Base-by-base conservation (phyloP, 2,329 filamentous ascomycete genomes). In the Venturiaceae sp. region DNA sequence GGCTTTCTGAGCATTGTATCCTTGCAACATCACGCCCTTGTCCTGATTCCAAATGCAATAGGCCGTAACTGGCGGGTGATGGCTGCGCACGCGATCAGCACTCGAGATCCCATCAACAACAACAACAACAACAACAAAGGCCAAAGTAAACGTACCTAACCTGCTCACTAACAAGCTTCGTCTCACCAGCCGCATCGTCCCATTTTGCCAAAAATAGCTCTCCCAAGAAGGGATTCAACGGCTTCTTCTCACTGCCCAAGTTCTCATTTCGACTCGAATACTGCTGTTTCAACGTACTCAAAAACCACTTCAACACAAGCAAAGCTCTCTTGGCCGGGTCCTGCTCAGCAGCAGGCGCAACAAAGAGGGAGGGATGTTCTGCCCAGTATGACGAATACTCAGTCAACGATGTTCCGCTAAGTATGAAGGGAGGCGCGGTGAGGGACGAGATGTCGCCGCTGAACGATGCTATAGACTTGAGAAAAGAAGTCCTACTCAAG, bases 1-100 rank as follows among this genome's bases (percentile, higher is more conserved):
- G 3, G 92, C 92, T 73, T 96, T 97, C 70, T 97, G 94, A 16
- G 89, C 92, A 68, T 97, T 96, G 77, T 96, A 96, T 57, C 92
- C 92, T 76, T 84, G 79, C 23, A 86, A 71, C 66, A 80, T 73
- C 54, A 97, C 84, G 60, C 91, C 90, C 62, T 94, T 84, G 68
- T 90, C 83, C 62, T 87, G 77, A 74, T 99, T 97, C 74, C 84
- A 86, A 71, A 97, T 95, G 69, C 84, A 87, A 76, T 97, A 99
- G 46, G 92, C 94, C 1, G 92, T 99, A 36, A 91, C 90, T 2
- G 94, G 92, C 56, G 92, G 92, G 70, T 99, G 94, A 72, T 97
- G 92, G 69, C 80, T 83, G 60, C 23, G 21, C 39, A 34, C 1
- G 33, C 64, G 63, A 59, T 58, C 26, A 41, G 36, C 46, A 44